These are phyloP conservation scores for Aspergillus sp. DNA, from an alignment of 2,329 filamentous ascomycete species.

Conservation along the genomic window DNA sequence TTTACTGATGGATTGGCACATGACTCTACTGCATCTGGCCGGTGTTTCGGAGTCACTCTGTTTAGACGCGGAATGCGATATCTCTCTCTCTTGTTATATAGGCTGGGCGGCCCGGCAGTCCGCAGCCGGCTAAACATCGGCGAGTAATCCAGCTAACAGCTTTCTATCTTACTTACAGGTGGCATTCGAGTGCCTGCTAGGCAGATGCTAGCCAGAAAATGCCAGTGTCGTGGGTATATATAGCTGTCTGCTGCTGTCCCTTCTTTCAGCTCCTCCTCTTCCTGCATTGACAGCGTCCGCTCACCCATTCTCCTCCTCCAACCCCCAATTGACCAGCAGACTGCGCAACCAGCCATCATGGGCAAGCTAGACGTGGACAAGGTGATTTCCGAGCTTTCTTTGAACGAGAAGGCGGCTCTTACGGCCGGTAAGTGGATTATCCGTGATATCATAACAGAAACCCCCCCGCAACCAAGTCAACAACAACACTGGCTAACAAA, in stretches of 20 bases:
- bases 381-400: constrained; percentile 44
- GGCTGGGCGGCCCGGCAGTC: constrained; percentile 1
- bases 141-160: not conserved
- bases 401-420: constrained; percentile 49
- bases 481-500: too few relatives aligned
- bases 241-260: not conserved
- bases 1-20: constrained; percentile 1
- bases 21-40: not conserved
- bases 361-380: constrained; percentile 33
- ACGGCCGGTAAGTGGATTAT: constrained; percentile 22
- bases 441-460: too few relatives aligned
- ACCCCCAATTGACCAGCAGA: not conserved
- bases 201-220: too few relatives aligned
- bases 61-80: too few relatives aligned
- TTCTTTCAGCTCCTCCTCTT: not conserved
- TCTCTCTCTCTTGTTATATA: too few relatives aligned
- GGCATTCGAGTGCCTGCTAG: too few relatives aligned
- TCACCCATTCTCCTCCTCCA: not conserved
- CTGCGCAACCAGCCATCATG: constrained; percentile 21
- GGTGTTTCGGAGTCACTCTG: too few relatives aligned
- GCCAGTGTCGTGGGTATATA: not conserved
- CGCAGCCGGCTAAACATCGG: constrained; percentile 1
- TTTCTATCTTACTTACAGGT: not conserved
- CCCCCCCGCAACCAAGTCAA: constrained; percentile 4
- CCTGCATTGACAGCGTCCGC: not conserved